These are phyloP conservation scores for Cladosporium sp. DNA, from an alignment of 2,329 filamentous ascomycete genomes.

Conservation along the genomic window DNA sequence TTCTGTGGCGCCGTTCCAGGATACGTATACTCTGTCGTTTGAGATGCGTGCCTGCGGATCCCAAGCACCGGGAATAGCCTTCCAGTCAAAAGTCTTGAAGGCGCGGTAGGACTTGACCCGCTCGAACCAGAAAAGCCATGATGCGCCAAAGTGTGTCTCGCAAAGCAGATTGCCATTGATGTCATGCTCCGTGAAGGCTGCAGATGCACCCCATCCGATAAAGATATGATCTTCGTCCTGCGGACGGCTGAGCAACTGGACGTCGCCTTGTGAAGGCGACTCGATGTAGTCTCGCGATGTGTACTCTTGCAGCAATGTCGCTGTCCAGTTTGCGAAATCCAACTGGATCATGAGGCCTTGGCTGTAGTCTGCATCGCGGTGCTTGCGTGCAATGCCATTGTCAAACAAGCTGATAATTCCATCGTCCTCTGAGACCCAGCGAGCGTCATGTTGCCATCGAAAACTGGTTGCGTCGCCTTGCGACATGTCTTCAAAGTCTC, in stretches of 20 bases:
- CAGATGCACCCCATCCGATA: slow-evolving; percentile 26
- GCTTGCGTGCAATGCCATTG: slow-evolving; percentile 46
- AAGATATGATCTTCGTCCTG: slow-evolving; percentile 15
- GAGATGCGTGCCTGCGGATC: slow-evolving; percentile 16
- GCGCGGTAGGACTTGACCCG: slow-evolving; percentile 35
- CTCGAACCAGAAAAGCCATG: slow-evolving; percentile 25
- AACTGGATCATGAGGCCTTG: slow-evolving; percentile 41
- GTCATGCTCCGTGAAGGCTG: slow-evolving; percentile 22
- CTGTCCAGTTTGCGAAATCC: slow-evolving; percentile 39
- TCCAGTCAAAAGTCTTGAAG: slow-evolving; percentile 31
- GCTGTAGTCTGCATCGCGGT: slow-evolving; percentile 28
- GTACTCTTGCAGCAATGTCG: slow-evolving; percentile 34
- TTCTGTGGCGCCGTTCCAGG: slow-evolving; percentile 29
- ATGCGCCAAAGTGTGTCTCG: slow-evolving; percentile 25
- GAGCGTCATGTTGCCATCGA: slow-evolving; percentile 23
- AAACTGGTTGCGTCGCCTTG: slow-evolving; percentile 25
- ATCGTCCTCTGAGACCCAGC: slow-evolving; percentile 31
- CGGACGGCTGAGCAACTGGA: slow-evolving; percentile 44
- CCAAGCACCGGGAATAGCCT: slow-evolving; percentile 21
- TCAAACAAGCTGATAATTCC: slow-evolving; percentile 39
- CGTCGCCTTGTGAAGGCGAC: slow-evolving; percentile 48
- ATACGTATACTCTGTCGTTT: slow-evolving; percentile 16
- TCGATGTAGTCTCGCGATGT: slow-evolving; percentile 33
- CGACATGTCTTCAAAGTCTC: slow-evolving; percentile 21
- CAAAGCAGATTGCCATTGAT: slow-evolving; percentile 23